Conservation (phyloP, 2,329 filamentous ascomycete species). For the Acrodontium crateriforme region DNA sequence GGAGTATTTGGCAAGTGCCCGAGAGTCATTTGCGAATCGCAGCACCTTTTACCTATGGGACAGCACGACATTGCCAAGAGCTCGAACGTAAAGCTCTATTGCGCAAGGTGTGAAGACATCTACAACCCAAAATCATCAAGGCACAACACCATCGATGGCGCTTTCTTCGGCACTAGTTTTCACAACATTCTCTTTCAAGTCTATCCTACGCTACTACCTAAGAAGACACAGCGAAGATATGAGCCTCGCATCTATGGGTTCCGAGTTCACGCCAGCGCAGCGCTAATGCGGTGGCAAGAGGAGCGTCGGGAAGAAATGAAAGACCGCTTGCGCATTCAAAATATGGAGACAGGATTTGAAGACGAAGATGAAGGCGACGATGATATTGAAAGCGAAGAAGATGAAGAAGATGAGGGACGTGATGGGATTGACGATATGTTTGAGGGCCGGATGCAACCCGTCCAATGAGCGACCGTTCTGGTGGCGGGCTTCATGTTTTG, state of each 20-base stretch:
- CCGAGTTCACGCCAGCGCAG: conserved; percentile 80
- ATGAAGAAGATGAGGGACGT: conserved; percentile 46
- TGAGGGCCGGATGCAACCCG: conserved; percentile 15
- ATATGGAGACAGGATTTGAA: conserved; percentile 67
- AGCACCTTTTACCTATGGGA: conserved; percentile 89
- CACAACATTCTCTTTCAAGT: conserved; percentile 99
- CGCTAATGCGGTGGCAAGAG: conserved; percentile 84
- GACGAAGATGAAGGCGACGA: conserved; percentile 48
- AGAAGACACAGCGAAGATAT: conserved; percentile 76
- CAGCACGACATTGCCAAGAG: conserved; percentile 77
- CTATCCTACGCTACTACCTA: conserved; percentile 76
- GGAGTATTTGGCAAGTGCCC: conserved; percentile 97
- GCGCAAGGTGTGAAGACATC: conserved; percentile 89
- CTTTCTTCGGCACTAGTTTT: conserved; percentile 96
- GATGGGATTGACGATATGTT: conserved; percentile 37
- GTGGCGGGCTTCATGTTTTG: no score
- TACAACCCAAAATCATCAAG: conserved; percentile 98
- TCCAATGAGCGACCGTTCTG: conserved; percentile 4
- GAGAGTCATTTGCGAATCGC: conserved; percentile 84
- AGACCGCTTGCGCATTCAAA: conserved; percentile 52
- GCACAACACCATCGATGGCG: conserved; percentile 88
- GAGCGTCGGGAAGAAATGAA: conserved; percentile 70
- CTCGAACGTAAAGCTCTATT: conserved; percentile 94
- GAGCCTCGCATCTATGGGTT: conserved; percentile 88
- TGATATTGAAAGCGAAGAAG: conserved; percentile 44